A percentile compares a stretch with the other conserved stretches of the same genome.
These are phyloP conservation scores for Colletotrichum navitas DNA, from an alignment of 2,329 filamentous ascomycete species.

Conservation along the genomic window DNA sequence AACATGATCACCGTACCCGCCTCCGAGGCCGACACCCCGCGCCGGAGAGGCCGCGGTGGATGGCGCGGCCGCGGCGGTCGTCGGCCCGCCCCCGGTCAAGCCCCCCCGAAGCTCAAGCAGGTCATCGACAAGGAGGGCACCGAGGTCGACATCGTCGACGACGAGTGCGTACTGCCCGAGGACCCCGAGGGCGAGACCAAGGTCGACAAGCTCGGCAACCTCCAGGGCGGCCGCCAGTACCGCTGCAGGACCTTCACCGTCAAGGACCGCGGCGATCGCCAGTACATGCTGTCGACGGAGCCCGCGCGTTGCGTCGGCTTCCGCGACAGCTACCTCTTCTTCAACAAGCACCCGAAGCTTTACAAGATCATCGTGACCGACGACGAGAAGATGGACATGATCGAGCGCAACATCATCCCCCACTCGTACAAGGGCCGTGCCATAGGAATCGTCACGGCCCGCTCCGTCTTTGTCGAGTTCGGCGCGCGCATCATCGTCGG, in stretches of 20 bases:
- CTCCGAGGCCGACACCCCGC: slow-evolving; percentile 69
- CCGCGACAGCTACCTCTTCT: slow-evolving; percentile 97
- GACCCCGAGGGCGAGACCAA: slow-evolving; percentile 92
- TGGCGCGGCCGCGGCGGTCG: slow-evolving; percentile 77
- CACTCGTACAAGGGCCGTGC: slow-evolving; percentile 98
- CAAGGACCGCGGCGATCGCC: slow-evolving; percentile 81
- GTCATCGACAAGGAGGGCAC: slow-evolving; percentile 95
- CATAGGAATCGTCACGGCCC: slow-evolving; percentile 95
- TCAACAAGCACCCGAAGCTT: slow-evolving; percentile 95
- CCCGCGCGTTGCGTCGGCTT: slow-evolving; percentile 97
- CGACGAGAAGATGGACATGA: slow-evolving; percentile 96
- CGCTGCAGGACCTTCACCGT: slow-evolving; percentile 96
- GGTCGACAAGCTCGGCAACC: slow-evolving; percentile 88
- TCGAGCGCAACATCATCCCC: slow-evolving; percentile 93
- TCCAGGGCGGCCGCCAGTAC: slow-evolving; percentile 89
- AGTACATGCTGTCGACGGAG: slow-evolving; percentile 99
- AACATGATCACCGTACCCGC: slow-evolving; percentile 68
- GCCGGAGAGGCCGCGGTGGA: slow-evolving; percentile 75
- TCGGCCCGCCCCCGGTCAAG: slow-evolving; percentile 76
- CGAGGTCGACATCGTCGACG: slow-evolving; percentile 88
- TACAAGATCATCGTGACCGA: slow-evolving; percentile 99
- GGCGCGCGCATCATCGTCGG: slow-evolving; percentile 94
- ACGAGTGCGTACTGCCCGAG: slow-evolving; percentile 90
- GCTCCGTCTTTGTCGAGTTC: slow-evolving; percentile 97
- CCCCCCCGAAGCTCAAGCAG: slow-evolving; percentile 83